Conservation (phyloP, 805 yeast species). For the Ogataea haglerorum region DNA sequence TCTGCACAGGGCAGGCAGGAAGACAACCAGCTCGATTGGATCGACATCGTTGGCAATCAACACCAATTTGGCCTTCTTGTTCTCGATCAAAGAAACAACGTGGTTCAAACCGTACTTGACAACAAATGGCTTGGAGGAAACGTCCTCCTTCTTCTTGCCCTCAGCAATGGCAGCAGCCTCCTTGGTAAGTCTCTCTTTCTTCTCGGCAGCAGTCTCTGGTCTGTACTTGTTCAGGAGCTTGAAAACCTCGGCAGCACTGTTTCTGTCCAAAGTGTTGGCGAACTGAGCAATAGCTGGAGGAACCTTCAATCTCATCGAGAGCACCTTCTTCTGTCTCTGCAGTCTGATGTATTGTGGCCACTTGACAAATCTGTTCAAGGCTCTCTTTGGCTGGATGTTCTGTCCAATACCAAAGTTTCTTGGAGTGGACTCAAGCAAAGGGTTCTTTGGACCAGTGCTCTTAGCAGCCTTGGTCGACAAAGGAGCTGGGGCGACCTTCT, state of each 20-base stretch:
- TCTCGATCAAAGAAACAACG: conserved; percentile 91
- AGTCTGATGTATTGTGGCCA: conserved; percentile 97
- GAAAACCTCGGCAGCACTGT: conserved; percentile 94
- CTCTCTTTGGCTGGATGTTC: conserved; percentile 86
- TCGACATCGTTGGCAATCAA: conserved; percentile 97
- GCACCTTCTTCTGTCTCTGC: conserved; percentile 96
- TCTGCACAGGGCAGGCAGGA: conserved; percentile 96
- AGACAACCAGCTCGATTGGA: conserved; percentile 94
- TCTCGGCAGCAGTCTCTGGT: conserved; percentile 93
- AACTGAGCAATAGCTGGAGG: conserved; percentile 97
- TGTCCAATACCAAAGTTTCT: conserved; percentile 94
- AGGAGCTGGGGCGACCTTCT: conserved; percentile 96
- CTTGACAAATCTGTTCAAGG: conserved; percentile 92
- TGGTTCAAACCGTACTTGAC: conserved; percentile 98
- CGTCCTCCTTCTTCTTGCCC: conserved; percentile 94
- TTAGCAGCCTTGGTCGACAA: conserved; percentile 67
- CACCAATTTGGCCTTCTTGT: conserved; percentile 95
- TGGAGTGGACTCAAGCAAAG: conserved; percentile 82
- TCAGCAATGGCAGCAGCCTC: conserved; percentile 98
- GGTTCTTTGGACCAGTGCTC: conserved; percentile 58
- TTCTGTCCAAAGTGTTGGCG: conserved; percentile 93
- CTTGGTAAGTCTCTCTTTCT: conserved; percentile 96
- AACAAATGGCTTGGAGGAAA: conserved; percentile 90
- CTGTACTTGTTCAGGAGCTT: conserved; percentile 97
- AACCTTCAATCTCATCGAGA: conserved; percentile 90